Evolutionary conservation across 1,139 yeast genomes (phyloP).

Genomic region (Taiozyma sp.): DNA sequence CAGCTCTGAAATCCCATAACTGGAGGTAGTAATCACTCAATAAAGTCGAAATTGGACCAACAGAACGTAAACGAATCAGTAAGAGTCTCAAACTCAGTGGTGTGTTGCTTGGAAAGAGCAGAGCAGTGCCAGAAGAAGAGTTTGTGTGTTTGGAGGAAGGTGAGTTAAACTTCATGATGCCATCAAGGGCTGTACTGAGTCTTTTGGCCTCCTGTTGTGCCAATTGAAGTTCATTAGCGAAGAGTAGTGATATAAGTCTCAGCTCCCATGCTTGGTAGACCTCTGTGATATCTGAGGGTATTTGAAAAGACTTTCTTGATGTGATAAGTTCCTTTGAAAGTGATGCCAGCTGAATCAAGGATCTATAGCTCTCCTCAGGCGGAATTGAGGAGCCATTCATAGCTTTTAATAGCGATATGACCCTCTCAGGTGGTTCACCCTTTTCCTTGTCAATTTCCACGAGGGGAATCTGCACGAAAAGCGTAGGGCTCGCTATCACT

Average conservation of each 20-base stretch:
- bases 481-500: not conserved
- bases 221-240: constrained; percentile 22
- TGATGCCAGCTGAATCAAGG: not conserved
- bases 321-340: not conserved
- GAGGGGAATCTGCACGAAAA: constrained; percentile 3
- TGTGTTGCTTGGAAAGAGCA: constrained; percentile 11
- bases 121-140: not conserved
- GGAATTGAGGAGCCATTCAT: not conserved
- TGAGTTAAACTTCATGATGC: not conserved
- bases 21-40: constrained; percentile 26
- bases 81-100: constrained; percentile 18
- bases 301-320: not conserved
- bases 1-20: constrained; percentile 22
- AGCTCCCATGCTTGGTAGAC: constrained; percentile 28
- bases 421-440: not conserved
- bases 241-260: constrained; percentile 24
- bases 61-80: constrained; percentile 22
- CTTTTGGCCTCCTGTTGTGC: constrained; percentile 24
- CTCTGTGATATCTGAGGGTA: not conserved
- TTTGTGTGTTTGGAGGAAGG: not conserved
- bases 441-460: not conserved
- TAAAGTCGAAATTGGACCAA: constrained; percentile 25
- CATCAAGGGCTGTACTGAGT: constrained; percentile 15
- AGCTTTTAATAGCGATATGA: not conserved
- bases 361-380: not conserved